These are phyloP conservation scores for Sporisorium sorghi DNA, from an alignment of 1,284 basidiomycete species.

Conservation along the genomic window DNA sequence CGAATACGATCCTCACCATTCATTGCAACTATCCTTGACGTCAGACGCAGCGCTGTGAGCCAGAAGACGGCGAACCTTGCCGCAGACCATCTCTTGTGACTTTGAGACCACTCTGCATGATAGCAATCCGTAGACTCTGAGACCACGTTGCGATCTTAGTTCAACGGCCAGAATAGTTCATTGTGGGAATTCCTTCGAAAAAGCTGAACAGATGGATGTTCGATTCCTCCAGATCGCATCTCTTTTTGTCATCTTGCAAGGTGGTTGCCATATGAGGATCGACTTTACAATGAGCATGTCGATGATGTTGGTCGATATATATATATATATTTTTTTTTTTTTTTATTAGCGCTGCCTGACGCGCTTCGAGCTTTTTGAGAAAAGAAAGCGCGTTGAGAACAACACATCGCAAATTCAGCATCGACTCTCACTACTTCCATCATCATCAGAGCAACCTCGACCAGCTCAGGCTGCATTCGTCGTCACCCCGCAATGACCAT, in stretches of 20 bases:
- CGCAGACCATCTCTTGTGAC: not conserved
- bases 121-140: too few species aligned
- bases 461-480: not conserved
- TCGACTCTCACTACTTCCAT: too few species aligned
- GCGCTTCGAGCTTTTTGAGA: too few species aligned
- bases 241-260: not conserved
- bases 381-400: constrained; percentile 12
- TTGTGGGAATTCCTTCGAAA: constrained; percentile 18
- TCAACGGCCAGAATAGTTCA: constrained; percentile 37
- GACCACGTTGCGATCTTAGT: constrained; percentile 19
- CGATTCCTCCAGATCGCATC: constrained; percentile 39
- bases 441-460: not conserved
- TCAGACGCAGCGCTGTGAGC: not conserved
- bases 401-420: too few species aligned
- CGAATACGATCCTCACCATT: constrained; percentile 7
- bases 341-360: too few species aligned
- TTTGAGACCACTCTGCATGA: not conserved
- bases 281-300: too few species aligned
- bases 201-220: constrained; percentile 45
- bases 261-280: too few species aligned
- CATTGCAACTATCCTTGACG: not conserved
- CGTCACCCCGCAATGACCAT: constrained; percentile 10
- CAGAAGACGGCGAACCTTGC: too few species aligned
- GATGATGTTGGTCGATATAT: too few species aligned
- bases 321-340: too few species aligned